Evolutionary conservation across 179 eudicot species (phyloP).

Genomic region (Spinacia oleracea): DNA sequence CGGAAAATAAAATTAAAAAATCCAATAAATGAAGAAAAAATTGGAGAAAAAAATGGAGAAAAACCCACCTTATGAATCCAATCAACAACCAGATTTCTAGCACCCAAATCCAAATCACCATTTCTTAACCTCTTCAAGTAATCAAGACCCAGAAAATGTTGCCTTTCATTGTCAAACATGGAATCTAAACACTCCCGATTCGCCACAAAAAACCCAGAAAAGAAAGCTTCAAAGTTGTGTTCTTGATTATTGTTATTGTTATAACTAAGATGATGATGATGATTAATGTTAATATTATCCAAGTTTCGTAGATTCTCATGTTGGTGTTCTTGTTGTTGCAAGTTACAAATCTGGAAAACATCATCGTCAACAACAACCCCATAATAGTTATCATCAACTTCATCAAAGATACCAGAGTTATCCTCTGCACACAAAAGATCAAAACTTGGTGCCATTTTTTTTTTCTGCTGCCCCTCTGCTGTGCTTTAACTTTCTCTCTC

Average conservation of each 20-base stretch:
- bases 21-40: neutral
- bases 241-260: conserved; percentile 21
- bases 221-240: conserved; percentile 18
- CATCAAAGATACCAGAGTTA: conserved; percentile 40
- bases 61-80: conserved; percentile 67
- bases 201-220: conserved; percentile 31
- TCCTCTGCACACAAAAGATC: conserved; percentile 66
- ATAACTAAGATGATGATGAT: neutral
- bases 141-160: conserved; percentile 45
- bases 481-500: neutral
- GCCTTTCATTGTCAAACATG: conserved; percentile 49
- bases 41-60: neutral
- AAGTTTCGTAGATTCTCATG: conserved; percentile 14
- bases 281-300: neutral
- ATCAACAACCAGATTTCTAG: conserved; percentile 55
- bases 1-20: neutral
- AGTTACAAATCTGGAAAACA: conserved; percentile 30
- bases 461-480: neutral
- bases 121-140: conserved; percentile 49
- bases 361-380: conserved; percentile 27
- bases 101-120: conserved; percentile 59
- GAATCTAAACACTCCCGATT: conserved; percentile 52
- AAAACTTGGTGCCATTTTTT: conserved; percentile 59
- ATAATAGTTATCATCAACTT: conserved; percentile 36
- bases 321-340: conserved; percentile 16